Evolutionary conservation across 139 green algal genomes (phyloP).

Genomic region (Tetradesmus obliquus): DNA sequence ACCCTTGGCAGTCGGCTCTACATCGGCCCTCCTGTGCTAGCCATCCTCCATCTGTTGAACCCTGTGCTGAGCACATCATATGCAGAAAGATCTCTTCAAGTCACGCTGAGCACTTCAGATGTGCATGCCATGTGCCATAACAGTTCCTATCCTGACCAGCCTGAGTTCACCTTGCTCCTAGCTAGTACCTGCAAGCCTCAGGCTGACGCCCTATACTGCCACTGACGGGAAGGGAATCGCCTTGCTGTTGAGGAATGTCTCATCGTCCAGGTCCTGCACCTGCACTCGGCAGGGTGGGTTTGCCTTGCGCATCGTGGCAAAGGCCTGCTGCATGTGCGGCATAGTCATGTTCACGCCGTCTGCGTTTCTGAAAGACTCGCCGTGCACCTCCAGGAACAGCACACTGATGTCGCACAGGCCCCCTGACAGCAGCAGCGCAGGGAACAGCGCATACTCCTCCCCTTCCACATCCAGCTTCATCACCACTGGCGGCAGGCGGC

Average conservation of each 20-base stretch:
- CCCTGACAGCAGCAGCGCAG: neutral
- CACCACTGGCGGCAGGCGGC: neutral
- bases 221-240: neutral
- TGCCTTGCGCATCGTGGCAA: neutral
- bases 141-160: too few relatives aligned
- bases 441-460: neutral
- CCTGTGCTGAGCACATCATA: too few relatives aligned
- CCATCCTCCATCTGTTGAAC: too few relatives aligned
- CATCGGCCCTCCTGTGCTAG: too few relatives aligned
- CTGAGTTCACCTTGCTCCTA: too few relatives aligned
- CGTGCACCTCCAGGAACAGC: neutral
- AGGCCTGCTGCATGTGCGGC: neutral
- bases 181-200: too few relatives aligned
- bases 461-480: constrained; percentile 15
- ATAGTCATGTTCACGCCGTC: neutral
- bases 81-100: too few relatives aligned
- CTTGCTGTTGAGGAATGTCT: neutral
- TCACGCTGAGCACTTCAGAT: too few relatives aligned
- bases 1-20: too few relatives aligned
- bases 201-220: too few relatives aligned
- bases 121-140: too few relatives aligned
- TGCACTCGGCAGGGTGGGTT: neutral
- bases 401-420: neutral
- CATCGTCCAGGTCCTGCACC: neutral
- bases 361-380: neutral